phyloP scores from a whole-genome alignment of 805 yeast species.

The Metschnikowia gelsemii region DNA sequence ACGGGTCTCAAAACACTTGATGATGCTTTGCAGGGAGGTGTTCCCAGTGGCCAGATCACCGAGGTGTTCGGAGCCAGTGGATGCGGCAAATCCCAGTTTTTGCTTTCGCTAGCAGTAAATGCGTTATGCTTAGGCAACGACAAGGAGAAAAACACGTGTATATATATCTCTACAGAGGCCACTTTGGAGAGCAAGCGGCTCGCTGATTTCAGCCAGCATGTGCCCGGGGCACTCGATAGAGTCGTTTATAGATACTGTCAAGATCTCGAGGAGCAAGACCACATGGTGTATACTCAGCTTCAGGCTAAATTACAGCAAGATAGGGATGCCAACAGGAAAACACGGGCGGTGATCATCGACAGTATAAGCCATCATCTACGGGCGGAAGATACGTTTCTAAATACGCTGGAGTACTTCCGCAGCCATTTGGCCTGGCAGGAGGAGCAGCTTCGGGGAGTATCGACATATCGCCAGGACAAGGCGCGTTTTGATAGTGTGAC shows the following conservation, averaged over 20 bases:
- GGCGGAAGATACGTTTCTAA: slow-evolving; percentile 45
- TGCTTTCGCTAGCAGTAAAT: slow-evolving; percentile 56
- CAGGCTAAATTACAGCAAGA: slow-evolving; percentile 45
- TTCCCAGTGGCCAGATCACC: slow-evolving; percentile 32
- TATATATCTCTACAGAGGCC: slow-evolving; percentile 80
- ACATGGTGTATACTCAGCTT: slow-evolving; percentile 65
- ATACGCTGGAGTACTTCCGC: slow-evolving; percentile 14
- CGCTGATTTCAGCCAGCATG: slow-evolving; percentile 10
- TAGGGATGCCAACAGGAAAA: slow-evolving; percentile 25
- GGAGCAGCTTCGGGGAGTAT: slow-evolving; percentile 7
- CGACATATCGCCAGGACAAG: slow-evolving; percentile 12
- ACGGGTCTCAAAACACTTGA: slow-evolving; percentile 15
- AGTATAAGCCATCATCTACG: slow-evolving; percentile 81
- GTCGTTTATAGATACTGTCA: slow-evolving; percentile 58
- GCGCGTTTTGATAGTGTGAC: slow-evolving; percentile 30
- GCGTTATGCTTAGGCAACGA: neutral
- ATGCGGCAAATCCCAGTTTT: slow-evolving; percentile 80
- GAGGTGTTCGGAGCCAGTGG: slow-evolving; percentile 86
- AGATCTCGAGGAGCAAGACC: slow-evolving; percentile 73
- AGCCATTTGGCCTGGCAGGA: slow-evolving; percentile 17
- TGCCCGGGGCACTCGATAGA: slow-evolving; percentile 27
- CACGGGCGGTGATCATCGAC: slow-evolving; percentile 69
- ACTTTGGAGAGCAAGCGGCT: slow-evolving; percentile 66
- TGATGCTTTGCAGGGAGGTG: slow-evolving; percentile 14
- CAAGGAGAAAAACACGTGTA: slow-evolving; percentile 22